Evolutionary conservation across 2,329 filamentous ascomycete genomes (phyloP), one percentile per base, ranked within the genome.

Genomic region (Fusarium luffae): DNA sequence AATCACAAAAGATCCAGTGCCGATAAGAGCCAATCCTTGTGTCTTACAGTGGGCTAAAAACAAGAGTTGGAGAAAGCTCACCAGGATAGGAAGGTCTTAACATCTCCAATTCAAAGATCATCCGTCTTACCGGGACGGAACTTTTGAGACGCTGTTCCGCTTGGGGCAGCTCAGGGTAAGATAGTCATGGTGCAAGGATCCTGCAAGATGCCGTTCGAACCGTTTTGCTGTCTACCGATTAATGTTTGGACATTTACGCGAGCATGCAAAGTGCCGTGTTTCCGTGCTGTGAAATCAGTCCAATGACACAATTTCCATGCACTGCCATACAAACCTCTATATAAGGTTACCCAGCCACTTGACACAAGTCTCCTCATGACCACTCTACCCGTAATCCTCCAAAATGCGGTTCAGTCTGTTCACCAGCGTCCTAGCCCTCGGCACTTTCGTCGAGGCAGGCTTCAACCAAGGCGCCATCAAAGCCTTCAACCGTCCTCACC

Each of bases 401-500:
- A 54, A 34, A 40, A 72, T 74, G 70, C 68, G 70, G 46, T 66
- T 74, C 68, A 73, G 66, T 50, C 46, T 74, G 27, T 19, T 74
- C 55, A 59, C 54, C 40, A 30, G 59, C 21, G 43, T 74, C 34
- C 23, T 74, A 5, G 72, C 72, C 6, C 55, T 74, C 16, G 72
- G 72, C 57, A 50, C 72, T 3, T 18, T 74, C 43, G 71, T 73
- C 57, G 59, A 74, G 37, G 72, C 72, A 10, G 65, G 62, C 2
- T 74, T 74, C 48, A 74, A 74, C 32, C n/a, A 56, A 27, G 72
- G 58, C n/a, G 72, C 70, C 13, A 43, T 69, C 48, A 74, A 63
- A 25, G 72, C 61, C 18, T 74, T 74, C 12, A 63, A 52, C 40
- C 72, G 54, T 11, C 48, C 55, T 10, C 61, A 63, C 4, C 70